Evolutionary conservation across 495 filamentous ascomycete species (phyloP), one percentile per base, ranked within the genome.

Genomic region (Durotheca rogersii): DNA sequence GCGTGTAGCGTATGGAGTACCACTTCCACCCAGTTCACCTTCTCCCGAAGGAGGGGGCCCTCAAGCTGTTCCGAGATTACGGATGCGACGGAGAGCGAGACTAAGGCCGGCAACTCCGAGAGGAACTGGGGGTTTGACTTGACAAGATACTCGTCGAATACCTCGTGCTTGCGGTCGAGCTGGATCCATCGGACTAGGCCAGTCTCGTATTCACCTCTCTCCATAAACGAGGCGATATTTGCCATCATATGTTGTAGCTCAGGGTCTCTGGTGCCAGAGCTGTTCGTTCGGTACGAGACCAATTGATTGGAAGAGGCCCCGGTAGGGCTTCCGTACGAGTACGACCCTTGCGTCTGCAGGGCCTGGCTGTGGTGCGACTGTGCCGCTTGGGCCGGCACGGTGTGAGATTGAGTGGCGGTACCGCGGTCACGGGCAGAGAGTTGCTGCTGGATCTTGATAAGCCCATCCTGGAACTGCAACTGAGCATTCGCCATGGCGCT

Each of bases 61-160:
- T 84, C 73, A 50, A 96, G 74, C 18, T 85, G 77, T 6, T 81
- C 75, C 19, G 87, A 87, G 11, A 97, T 79, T 10, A 88, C 89
- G 2, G 89, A 88, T 36, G 85, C 85, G 23, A 94, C 85, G 0
- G 90, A 95, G 17, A 97, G 79, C 4, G 85, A 73, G 15, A 96
- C 80, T 30, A 97, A 79, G 2, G 87, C 82, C 32, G 82, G 84
- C 18, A 96, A 62, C n/a, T 78, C 77, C 7, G 71, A 73, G 45
- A 96, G 67, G 63, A 87, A 94, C 3, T 72, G 65, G 1, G 90
- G 89, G 55, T 85, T 80, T 57, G 86, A 78, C 53, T 81, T 84
- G 39, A 82, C 80, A 56, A 97, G 86, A 46, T 91, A 82, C 33
- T 82, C 77, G 58, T 92, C 83, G 62, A 95, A 98, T 21, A 98